Conservation (phyloP, 495 filamentous ascomycete genomes). For the Cairneyella variabilis region DNA sequence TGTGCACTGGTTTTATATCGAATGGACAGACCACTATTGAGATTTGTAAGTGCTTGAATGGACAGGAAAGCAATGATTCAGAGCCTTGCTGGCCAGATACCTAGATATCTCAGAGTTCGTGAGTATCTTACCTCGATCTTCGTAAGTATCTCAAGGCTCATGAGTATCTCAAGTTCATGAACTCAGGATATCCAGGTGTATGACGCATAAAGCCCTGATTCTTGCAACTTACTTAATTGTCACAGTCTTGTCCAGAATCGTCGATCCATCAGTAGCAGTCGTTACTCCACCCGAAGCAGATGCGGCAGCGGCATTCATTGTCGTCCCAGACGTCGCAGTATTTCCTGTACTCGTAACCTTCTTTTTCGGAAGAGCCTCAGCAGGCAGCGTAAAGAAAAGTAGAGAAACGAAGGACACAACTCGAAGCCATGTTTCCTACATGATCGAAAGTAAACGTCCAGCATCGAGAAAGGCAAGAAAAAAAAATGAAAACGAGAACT, state of each 20-base stretch:
- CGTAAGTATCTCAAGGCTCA: too few species aligned
- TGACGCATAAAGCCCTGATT: too few species aligned
- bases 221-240: slow-evolving; percentile 42
- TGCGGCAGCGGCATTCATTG: background rate
- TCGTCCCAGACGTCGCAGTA: background rate
- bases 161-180: too few species aligned
- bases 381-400: slow-evolving; percentile 1
- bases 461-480: slow-evolving; percentile 7
- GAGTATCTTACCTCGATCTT: too few species aligned
- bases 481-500: background rate
- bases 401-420: slow-evolving; percentile 14
- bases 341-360: background rate
- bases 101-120: too few species aligned
- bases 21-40: slow-evolving; percentile 36
- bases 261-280: slow-evolving; percentile 41
- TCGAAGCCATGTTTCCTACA: slow-evolving; percentile 10
- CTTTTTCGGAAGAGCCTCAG: slow-evolving; percentile 17
- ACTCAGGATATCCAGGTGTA: too few species aligned
- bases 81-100: too few species aligned
- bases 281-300: slow-evolving; percentile 1
- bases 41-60: too few species aligned
- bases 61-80: too few species aligned
- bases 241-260: slow-evolving; percentile 43
- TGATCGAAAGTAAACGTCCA: slow-evolving; percentile 11
- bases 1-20: slow-evolving; percentile 45